Evolutionary conservation across 495 filamentous ascomycete species (phyloP).

Genomic region (Trichodelitschia bisporula): DNA sequence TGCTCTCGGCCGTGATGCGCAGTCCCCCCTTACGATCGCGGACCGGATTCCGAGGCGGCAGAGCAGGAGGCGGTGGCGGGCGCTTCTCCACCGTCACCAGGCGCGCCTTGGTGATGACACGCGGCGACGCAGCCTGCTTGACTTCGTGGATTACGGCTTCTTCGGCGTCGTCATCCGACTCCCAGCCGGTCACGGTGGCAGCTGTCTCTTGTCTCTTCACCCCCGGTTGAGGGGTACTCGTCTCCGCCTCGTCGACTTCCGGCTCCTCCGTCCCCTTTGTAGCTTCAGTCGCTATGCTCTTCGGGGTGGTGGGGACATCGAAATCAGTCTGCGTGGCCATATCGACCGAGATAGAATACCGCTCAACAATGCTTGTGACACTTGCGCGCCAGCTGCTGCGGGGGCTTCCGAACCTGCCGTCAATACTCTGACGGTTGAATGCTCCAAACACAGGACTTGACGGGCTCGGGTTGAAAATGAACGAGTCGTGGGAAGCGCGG

Average conservation of each 20-base stretch:
- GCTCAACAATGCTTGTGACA: slow-evolving; percentile 3
- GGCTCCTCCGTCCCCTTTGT: too few species aligned
- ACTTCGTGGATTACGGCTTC: slow-evolving; percentile 7
- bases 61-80: slow-evolving; percentile 11
- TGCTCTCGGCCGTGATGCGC: too few species aligned
- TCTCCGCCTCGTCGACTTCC: too few species aligned
- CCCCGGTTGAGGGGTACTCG: too few species aligned
- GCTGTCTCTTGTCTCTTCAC: too few species aligned
- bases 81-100: slow-evolving; percentile 16
- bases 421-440: slow-evolving; percentile 43
- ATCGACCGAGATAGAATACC: slow-evolving; percentile 4
- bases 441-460: slow-evolving; percentile 49
- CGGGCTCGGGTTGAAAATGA: slow-evolving; percentile 56
- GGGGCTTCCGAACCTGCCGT: slow-evolving; percentile 15
- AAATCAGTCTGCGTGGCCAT: slow-evolving; percentile 15
- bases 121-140: slow-evolving; percentile 9
- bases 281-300: too few species aligned
- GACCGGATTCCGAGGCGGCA: slow-evolving; percentile 16
- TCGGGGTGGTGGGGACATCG: slow-evolving; percentile 3
- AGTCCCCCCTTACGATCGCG: slow-evolving; percentile 8
- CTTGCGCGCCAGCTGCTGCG: slow-evolving; percentile 16
- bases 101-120: slow-evolving; percentile 13
- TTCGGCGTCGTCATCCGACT: slow-evolving; percentile 5
- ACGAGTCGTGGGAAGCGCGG: slow-evolving; percentile 44
- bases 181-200: too few species aligned